Percentiles rank a stretch among this genome's conserved stretches.
Conservation (phyloP, 2,329 filamentous ascomycete species). For the Scytalidium sp. region DNA sequence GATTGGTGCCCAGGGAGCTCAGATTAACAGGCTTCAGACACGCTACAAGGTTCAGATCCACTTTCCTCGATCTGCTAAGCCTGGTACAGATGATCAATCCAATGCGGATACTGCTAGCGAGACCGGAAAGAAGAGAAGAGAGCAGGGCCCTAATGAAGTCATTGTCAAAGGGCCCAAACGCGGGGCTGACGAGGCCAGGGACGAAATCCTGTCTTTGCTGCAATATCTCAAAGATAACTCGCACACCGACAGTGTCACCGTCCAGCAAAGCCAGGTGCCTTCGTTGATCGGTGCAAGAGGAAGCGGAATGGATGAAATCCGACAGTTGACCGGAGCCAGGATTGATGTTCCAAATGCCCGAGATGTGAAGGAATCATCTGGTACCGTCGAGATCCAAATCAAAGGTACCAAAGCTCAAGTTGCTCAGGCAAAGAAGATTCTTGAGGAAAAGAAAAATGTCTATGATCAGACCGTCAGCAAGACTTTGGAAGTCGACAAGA, state of each 20-base stretch:
- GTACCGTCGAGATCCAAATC: conserved; percentile 80
- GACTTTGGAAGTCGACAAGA: conserved; percentile 88
- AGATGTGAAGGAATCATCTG: conserved; percentile 62
- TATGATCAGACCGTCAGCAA: conserved; percentile 88
- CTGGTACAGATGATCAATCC: conserved; percentile 65
- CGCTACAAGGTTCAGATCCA: conserved; percentile 94
- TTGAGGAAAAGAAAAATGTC: conserved; percentile 80
- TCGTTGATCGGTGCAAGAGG: conserved; percentile 90
- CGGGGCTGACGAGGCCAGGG: conserved; percentile 86
- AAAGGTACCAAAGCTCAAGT: conserved; percentile 92
- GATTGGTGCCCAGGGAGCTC: conserved; percentile 82
- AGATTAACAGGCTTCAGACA: conserved; percentile 88
- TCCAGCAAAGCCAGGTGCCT: conserved; percentile 90
- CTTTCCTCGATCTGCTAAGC: conserved; percentile 73
- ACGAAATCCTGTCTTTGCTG: conserved; percentile 84
- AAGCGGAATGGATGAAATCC: conserved; percentile 84
- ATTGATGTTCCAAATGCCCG: conserved; percentile 86
- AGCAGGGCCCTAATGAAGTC: conserved; percentile 85
- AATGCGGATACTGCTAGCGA: conserved; percentile 69
- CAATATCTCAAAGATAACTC: conserved; percentile 91
- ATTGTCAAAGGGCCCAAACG: conserved; percentile 87
- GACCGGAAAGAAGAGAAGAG: conserved; percentile 57
- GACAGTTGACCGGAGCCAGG: conserved; percentile 78
- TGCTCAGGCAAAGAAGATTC: conserved; percentile 83
- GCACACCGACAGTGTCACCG: conserved; percentile 72